A percentile compares a stretch with the other conserved stretches of the same genome.
phyloP scores from a whole-genome alignment of 2,329 filamentous ascomycete genomes.

The Chaetomium strumarium region DNA sequence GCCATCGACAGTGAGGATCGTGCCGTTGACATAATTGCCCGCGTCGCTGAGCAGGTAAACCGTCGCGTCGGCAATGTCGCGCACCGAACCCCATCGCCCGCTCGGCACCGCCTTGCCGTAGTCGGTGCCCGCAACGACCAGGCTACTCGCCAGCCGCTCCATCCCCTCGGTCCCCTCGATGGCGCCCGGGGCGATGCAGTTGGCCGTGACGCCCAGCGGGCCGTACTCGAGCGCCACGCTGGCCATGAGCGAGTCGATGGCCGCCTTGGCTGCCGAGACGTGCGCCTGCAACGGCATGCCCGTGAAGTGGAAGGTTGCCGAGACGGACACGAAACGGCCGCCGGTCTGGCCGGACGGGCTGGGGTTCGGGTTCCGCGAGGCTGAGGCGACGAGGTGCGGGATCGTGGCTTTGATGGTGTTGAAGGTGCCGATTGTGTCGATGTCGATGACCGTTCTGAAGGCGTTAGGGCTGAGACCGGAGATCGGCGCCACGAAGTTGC shows the following conservation, averaged over 20 bases:
- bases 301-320: constrained; percentile 85
- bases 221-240: constrained; percentile 85
- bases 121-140: constrained; percentile 25
- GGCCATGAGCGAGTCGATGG: constrained; percentile 76
- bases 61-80: constrained; percentile 89
- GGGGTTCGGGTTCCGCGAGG: constrained; percentile 54
- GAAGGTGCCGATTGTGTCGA: constrained; percentile 88
- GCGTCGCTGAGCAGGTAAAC: constrained; percentile 83
- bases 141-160: constrained; percentile 50
- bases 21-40: constrained; percentile 80
- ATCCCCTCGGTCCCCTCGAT: constrained; percentile 82
- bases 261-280: constrained; percentile 86
- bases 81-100: constrained; percentile 70
- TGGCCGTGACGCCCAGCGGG: constrained; percentile 77
- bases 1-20: constrained; percentile 69
- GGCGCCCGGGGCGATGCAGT: constrained; percentile 82
- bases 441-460: constrained; percentile 93
- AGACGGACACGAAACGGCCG: constrained; percentile 84
- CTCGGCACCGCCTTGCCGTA: constrained; percentile 54
- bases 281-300: constrained; percentile 82
- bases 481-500: constrained; percentile 89
- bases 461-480: constrained; percentile 77
- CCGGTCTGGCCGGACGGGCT: constrained; percentile 60
- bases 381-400: constrained; percentile 73
- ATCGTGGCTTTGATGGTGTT: constrained; percentile 92